Conservation (phyloP, 192 early-diverging fungal genomes). For the Coemansia interrupta region DNA sequence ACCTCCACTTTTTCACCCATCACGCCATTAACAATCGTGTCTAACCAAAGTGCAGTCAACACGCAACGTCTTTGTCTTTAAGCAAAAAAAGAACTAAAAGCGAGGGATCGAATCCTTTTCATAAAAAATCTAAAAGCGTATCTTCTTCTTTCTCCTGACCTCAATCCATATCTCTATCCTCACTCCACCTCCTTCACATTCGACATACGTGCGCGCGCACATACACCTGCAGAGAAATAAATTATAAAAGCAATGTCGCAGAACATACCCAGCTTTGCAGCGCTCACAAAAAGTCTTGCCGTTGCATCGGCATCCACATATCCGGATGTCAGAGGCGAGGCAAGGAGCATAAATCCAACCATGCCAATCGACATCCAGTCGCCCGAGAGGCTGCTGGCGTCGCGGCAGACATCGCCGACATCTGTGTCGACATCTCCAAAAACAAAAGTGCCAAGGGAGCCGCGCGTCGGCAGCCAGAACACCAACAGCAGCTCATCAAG, state of each 20-base stretch:
- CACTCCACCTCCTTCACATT: not conserved
- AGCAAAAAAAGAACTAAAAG: not conserved
- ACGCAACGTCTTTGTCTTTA: not conserved
- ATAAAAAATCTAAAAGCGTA: too few species aligned
- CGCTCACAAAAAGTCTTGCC: conserved; percentile 3
- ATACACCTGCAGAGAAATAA: not conserved
- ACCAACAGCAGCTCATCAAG: not conserved
- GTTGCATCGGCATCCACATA: not conserved
- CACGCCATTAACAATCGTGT: not conserved
- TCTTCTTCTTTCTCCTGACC: too few species aligned
- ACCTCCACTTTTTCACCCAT: not conserved
- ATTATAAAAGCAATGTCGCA: conserved; percentile 3
- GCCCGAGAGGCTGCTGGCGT: not conserved
- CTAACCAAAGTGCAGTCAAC: not conserved
- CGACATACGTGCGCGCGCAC: not conserved
- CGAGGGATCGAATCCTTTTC: too few species aligned
- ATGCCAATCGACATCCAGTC: not conserved
- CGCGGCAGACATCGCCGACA: conserved; percentile 5
- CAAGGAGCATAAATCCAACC: not conserved
- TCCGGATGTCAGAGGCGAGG: not conserved
- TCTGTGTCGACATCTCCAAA: not conserved
- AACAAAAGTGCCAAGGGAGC: not conserved
- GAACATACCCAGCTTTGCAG: conserved; percentile 9
- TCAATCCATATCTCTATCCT: too few species aligned
- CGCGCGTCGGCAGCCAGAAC: not conserved